phyloP scores from a whole-genome alignment of 2,329 filamentous ascomycete genomes.

The Ilyonectria sp. region DNA sequence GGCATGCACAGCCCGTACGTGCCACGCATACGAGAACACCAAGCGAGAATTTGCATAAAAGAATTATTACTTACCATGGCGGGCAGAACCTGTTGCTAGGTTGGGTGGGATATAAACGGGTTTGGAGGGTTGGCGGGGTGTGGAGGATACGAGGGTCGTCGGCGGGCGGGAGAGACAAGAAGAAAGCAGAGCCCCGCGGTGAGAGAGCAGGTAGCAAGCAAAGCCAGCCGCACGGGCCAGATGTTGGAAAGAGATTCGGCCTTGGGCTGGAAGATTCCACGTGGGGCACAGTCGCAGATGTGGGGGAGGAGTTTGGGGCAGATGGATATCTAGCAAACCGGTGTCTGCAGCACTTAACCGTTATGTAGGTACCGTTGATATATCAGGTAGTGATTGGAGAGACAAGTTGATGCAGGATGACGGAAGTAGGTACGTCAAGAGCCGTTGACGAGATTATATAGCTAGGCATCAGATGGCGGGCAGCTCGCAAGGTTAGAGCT shows the following conservation, averaged over 20 bases:
- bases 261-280: slow-evolving; percentile 48
- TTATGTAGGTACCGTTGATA: too few species aligned
- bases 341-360: background rate
- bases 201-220: slow-evolving; percentile 1
- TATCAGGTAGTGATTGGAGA: too few species aligned
- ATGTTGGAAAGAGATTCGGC: slow-evolving; percentile 23
- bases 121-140: slow-evolving; percentile 11
- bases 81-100: slow-evolving; percentile 11
- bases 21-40: too few species aligned
- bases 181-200: slow-evolving; percentile 26
- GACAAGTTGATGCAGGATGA: too few species aligned
- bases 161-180: slow-evolving; percentile 20
- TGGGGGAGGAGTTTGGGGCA: slow-evolving; percentile 30
- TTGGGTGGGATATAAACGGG: background rate
- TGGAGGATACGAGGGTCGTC: background rate
- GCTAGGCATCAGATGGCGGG: too few species aligned
- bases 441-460: too few species aligned
- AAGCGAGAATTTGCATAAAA: too few species aligned
- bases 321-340: slow-evolving; percentile 7
- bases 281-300: slow-evolving; percentile 42
- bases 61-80: slow-evolving; percentile 23
- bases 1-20: too few species aligned
- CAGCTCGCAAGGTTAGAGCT: too few species aligned
- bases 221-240: background rate
- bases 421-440: too few species aligned